Conservation (phyloP, 2,329 filamentous ascomycete species). For the Cyclaneusma minus region DNA sequence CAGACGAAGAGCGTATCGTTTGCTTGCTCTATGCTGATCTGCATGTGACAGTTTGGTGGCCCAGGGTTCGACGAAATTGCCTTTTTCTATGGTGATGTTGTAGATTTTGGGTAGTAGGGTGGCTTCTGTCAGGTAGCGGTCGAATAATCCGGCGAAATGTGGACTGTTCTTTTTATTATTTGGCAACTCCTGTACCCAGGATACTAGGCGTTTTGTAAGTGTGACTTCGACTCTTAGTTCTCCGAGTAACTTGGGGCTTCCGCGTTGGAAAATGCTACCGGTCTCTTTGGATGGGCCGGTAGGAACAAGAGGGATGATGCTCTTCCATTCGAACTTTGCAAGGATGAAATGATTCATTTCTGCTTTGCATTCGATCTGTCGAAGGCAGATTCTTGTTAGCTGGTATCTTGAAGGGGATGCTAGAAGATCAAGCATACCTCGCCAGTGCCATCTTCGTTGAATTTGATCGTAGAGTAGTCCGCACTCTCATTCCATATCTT, state of each 20-base stretch:
- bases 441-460: no score
- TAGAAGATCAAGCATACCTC: no score
- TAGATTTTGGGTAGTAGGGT: slow-evolving; percentile 12
- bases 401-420: no score
- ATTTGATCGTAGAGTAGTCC: no score
- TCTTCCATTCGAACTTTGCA: slow-evolving; percentile 11
- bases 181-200: slow-evolving; percentile 3
- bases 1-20: slow-evolving; percentile 11
- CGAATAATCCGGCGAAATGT: no score
- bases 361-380: no score
- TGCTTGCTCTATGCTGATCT: no score
- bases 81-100: slow-evolving; percentile 13
- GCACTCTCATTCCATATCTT: no score
- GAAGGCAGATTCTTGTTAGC: no score
- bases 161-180: slow-evolving; percentile 7
- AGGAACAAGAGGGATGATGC: slow-evolving; percentile 2
- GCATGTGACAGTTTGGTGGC: no score
- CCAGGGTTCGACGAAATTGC: slow-evolving; percentile 11
- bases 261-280: no score
- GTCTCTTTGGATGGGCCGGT: no score
- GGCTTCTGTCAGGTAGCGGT: slow-evolving; percentile 9
- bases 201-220: slow-evolving; percentile 8
- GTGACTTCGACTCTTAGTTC: slow-evolving; percentile 10
- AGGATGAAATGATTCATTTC: slow-evolving; percentile 12
- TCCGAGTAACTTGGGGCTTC: slow-evolving; percentile 3